These are phyloP conservation scores for Mycena indigotica DNA, from an alignment of 768 basidiomycete species.

Conservation along the genomic window DNA sequence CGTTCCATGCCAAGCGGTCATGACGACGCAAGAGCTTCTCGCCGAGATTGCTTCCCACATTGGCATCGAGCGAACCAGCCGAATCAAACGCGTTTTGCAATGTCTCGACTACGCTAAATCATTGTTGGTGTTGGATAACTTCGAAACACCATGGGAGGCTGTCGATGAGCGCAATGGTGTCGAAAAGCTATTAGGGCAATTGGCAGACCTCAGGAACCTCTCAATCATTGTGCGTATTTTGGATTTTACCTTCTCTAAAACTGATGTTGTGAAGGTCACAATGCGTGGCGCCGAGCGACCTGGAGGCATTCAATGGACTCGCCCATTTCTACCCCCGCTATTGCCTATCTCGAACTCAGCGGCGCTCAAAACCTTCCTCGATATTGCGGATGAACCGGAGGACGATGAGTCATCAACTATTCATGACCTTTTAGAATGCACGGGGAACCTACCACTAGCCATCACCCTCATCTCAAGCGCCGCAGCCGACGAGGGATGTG, in stretches of 20 bases:
- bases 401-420: neutral
- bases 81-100: neutral
- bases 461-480: conserved; percentile 7
- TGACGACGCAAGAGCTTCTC: neutral
- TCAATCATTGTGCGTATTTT: conserved; percentile 3
- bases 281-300: conserved; percentile 11
- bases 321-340: conserved; percentile 6
- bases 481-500: conserved; percentile 8
- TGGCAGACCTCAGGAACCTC: conserved; percentile 7
- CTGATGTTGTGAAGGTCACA: conserved; percentile 1
- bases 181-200: conserved; percentile 10
- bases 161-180: conserved; percentile 5
- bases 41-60: conserved; percentile 2
- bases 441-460: conserved; percentile 12
- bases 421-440: neutral
- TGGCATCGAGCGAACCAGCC: neutral
- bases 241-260: neutral
- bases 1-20: conserved; percentile 13
- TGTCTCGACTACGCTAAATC: neutral
- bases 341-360: neutral
- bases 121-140: conserved; percentile 10
- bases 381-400: conserved; percentile 5
- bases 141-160: conserved; percentile 15
- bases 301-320: neutral
- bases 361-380: conserved; percentile 4